Conservation (phyloP, 2,329 filamentous ascomycete genomes). For the Gremmenia infestans region DNA sequence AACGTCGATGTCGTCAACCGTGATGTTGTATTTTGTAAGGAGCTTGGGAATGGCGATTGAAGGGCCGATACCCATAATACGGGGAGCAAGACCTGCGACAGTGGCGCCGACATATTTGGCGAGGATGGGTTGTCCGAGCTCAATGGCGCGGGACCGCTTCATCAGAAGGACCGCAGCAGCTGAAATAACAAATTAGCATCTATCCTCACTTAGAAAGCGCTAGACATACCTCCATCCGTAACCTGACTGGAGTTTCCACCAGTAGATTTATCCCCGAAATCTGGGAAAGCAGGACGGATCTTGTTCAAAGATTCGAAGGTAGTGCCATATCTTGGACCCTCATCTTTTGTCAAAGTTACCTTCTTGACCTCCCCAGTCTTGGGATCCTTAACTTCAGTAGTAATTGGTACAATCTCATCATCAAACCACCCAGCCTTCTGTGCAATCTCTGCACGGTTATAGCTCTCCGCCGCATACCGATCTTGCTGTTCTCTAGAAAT, state of each 20-base stretch:
- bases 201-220: neutral
- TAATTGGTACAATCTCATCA: slow-evolving; percentile 90
- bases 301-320: slow-evolving; percentile 78
- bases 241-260: slow-evolving; percentile 94
- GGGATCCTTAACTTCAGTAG: slow-evolving; percentile 73
- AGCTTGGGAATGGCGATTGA: slow-evolving; percentile 76
- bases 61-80: slow-evolving; percentile 95
- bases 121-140: slow-evolving; percentile 84
- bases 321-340: slow-evolving; percentile 86
- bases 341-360: slow-evolving; percentile 74
- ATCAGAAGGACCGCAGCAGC: slow-evolving; percentile 86
- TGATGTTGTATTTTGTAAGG: slow-evolving; percentile 71
- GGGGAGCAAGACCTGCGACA: slow-evolving; percentile 80
- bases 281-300: slow-evolving; percentile 84
- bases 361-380: slow-evolving; percentile 74
- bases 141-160: slow-evolving; percentile 85
- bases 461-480: slow-evolving; percentile 79
- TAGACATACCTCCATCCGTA: slow-evolving; percentile 65
- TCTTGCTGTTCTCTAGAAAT: slow-evolving; percentile 79
- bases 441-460: slow-evolving; percentile 78
- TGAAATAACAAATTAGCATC: slow-evolving; percentile 29
- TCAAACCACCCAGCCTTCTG: slow-evolving; percentile 90
- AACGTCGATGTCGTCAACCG: slow-evolving; percentile 78
- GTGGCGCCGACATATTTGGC: slow-evolving; percentile 94
- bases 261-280: slow-evolving; percentile 75